These are phyloP conservation scores for Elongisporangium anandrum DNA, from an alignment of 352 stramenopile species.

Conservation along the genomic window DNA sequence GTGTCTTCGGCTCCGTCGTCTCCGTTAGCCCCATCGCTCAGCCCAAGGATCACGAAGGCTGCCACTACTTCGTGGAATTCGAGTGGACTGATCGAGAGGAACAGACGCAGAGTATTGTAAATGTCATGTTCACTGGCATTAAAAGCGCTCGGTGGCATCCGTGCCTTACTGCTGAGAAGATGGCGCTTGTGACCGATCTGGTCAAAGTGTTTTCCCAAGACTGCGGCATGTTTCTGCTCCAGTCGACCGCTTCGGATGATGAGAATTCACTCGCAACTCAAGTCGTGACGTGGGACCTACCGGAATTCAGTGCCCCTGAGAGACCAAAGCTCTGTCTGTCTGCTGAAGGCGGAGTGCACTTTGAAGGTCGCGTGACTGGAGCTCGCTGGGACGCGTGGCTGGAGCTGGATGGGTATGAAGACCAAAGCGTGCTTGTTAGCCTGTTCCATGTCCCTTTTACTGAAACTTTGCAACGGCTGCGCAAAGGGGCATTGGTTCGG, in stretches of 20 bases:
- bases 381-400: conserved; percentile 43
- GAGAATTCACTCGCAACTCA: conserved; percentile 7
- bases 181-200: conserved; percentile 52
- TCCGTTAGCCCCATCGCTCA: conserved; percentile 53
- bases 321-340: conserved; percentile 3
- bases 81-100: conserved; percentile 13
- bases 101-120: conserved; percentile 28
- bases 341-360: conserved; percentile 22
- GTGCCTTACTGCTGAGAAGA: conserved; percentile 37
- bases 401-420: conserved; percentile 18
- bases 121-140: conserved; percentile 43
- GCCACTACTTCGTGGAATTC: conserved; percentile 69
- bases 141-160: conserved; percentile 30
- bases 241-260: conserved; percentile 19
- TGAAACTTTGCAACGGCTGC: conserved; percentile 22
- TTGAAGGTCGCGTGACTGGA: conserved; percentile 23
- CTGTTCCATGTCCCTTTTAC: conserved; percentile 31
- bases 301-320: conserved; percentile 4
- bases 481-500: conserved; percentile 18
- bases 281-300: conserved; percentile 24
- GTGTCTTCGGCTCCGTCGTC: conserved; percentile 39
- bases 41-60: conserved; percentile 24
- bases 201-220: conserved; percentile 63
- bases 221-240: conserved; percentile 56
- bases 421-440: conserved; percentile 21